Conservation (phyloP, 331 rosid genomes). For the Quercus phellos region DNA sequence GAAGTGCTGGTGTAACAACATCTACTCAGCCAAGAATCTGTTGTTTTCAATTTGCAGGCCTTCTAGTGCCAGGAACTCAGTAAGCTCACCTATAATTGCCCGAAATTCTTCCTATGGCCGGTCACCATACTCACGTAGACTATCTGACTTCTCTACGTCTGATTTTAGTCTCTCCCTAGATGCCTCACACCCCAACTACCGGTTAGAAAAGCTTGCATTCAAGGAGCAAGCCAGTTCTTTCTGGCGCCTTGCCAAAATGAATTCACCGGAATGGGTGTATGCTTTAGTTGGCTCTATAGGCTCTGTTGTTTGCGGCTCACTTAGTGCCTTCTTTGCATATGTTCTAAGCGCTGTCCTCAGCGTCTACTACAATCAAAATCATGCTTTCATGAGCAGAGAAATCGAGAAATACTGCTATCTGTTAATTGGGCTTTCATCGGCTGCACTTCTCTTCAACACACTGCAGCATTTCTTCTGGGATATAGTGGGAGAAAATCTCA, state of each 20-base stretch:
- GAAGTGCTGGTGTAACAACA: not conserved
- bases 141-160: slow-evolving; percentile 94
- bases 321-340: slow-evolving; percentile 96
- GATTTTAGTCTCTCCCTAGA: slow-evolving; percentile 87
- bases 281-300: slow-evolving; percentile 88
- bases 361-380: slow-evolving; percentile 78
- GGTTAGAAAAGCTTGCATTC: slow-evolving; percentile 83
- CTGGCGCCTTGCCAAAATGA: slow-evolving; percentile 98
- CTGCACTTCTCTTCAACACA: slow-evolving; percentile 92
- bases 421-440: slow-evolving; percentile 92
- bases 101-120: slow-evolving; percentile 97
- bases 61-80: slow-evolving; percentile 98
- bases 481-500: slow-evolving; percentile 95
- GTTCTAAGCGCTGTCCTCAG: slow-evolving; percentile 96
- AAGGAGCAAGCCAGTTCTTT: slow-evolving; percentile 98
- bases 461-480: slow-evolving; percentile 97
- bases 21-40: not conserved
- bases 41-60: slow-evolving; percentile 57
- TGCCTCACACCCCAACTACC: slow-evolving; percentile 71
- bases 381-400: slow-evolving; percentile 65
- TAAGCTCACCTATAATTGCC: slow-evolving; percentile 95
- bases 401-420: slow-evolving; percentile 86
- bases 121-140: slow-evolving; percentile 94
- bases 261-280: slow-evolving; percentile 94
- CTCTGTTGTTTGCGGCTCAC: slow-evolving; percentile 87